Evolutionary conservation across 441 rosid genomes (phyloP).

Genomic region (Viola pubescens): DNA sequence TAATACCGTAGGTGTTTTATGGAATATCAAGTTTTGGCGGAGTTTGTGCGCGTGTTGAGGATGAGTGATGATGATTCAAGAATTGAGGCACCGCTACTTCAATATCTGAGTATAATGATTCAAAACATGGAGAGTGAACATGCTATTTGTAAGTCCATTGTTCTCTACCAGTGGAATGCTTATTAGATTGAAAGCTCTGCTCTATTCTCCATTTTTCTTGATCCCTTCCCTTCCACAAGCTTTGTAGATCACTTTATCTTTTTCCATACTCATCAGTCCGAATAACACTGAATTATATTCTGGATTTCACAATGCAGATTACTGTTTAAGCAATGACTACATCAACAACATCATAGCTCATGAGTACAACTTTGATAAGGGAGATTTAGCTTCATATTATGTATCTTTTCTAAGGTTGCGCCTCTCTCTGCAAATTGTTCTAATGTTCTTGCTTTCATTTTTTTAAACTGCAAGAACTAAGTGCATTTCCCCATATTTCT

Average conservation of each 20-base stretch:
- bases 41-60: slow-evolving; percentile 54
- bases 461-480: not conserved
- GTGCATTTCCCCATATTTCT: not conserved
- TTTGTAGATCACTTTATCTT: not conserved
- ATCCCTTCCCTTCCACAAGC: not conserved
- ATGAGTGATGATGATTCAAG: slow-evolving; percentile 34
- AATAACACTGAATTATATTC: slow-evolving; percentile 1
- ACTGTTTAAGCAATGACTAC: slow-evolving; percentile 66
- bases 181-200: too few species aligned
- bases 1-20: slow-evolving; percentile 42
- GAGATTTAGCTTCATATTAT: slow-evolving; percentile 56
- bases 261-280: not conserved
- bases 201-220: too few species aligned
- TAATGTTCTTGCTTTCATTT: too few species aligned
- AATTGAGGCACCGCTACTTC: slow-evolving; percentile 57
- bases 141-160: slow-evolving; percentile 48
- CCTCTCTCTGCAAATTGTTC: slow-evolving; percentile 6
- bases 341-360: slow-evolving; percentile 55
- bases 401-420: slow-evolving; percentile 59
- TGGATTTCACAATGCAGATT: slow-evolving; percentile 36
- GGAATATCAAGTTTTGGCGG: slow-evolving; percentile 66
- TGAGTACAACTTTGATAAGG: slow-evolving; percentile 41
- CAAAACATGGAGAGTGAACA: slow-evolving; percentile 64
- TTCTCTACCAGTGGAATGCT: not conserved
- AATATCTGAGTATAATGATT: slow-evolving; percentile 65